Evolutionary conservation across 75 land plant genomes (phyloP), one percentile per base, ranked within the genome.

Genomic region (Ceratopteris richardii): DNA sequence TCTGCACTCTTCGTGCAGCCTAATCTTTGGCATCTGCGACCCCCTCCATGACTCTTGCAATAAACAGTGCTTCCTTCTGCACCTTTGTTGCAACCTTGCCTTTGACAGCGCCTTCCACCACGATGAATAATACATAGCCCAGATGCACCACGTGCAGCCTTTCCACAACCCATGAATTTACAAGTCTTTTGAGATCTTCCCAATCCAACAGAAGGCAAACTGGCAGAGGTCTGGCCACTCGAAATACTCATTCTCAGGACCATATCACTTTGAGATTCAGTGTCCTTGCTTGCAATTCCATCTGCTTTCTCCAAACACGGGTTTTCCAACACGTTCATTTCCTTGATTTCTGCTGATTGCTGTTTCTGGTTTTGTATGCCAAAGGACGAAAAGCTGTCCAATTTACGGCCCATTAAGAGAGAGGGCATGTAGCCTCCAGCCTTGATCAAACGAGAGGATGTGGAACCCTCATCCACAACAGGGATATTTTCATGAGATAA

Each of bases 11-110:
- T 90, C 7, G 92, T 87, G 63, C 96, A 90, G 0, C 92, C 96
- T 30, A 87, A 71, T 48, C 47, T 64, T 41, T 90, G 75, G 64
- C 96, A 90, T 26, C 96, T 55, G 16, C 85, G 77, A 25, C 96
- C 96, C 44, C 96, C 96, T 2, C 96, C 96, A 74, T 90, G 96
- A 11, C 92, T 84, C 67, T 90, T 90, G 71, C 96, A 90, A 64
- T 78, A 90, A 1, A 78, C 82, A 11, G 96, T 90, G 29, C 88
- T 68, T 0, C 96, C 92, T 58, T 90, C 96, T 27, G 96, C 96
- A 29, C 96, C 96, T 63, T 87, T 90, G 28, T 71, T 73, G 76
- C 96, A 90, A 21, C 88, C 92, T 64, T 56, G 61, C 63, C 66
- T 83, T 61, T 90, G 82, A 51, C 96, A 90, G 65, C 90, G 71